A percentile compares a stretch with the other conserved stretches of the same genome.
phyloP scores from a whole-genome alignment of 371 early-diverging fungal species.

The Mucor indicus region DNA sequence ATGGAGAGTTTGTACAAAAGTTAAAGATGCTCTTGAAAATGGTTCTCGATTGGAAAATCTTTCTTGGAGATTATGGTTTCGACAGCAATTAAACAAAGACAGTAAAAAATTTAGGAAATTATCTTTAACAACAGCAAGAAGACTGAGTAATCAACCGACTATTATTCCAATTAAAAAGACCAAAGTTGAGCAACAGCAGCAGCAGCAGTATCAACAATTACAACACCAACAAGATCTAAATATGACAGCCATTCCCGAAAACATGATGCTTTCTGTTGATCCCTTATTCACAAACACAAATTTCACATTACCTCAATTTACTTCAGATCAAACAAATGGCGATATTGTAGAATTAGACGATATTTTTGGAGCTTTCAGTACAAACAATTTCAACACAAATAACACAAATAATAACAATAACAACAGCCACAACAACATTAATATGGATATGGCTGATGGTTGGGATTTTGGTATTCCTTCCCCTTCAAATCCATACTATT shows the following conservation, averaged over 20 bases:
- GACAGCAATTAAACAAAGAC: slow-evolving; percentile 53
- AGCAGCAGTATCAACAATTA: slow-evolving; percentile 14
- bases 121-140: slow-evolving; percentile 34
- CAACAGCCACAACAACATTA: background rate
- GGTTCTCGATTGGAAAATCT: slow-evolving; percentile 87
- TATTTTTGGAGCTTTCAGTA: slow-evolving; percentile 18
- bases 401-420: background rate
- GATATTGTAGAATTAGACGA: slow-evolving; percentile 21
- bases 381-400: slow-evolving; percentile 3
- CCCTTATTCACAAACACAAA: slow-evolving; percentile 5
- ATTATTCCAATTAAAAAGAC: background rate
- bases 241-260: background rate
- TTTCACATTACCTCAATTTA: slow-evolving; percentile 17
- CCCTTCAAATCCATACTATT: slow-evolving; percentile 20
- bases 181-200: slow-evolving; percentile 11
- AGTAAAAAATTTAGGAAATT: slow-evolving; percentile 35
- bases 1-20: slow-evolving; percentile 87
- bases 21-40: slow-evolving; percentile 84
- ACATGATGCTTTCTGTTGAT: too few relatives aligned
- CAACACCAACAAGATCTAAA: slow-evolving; percentile 7
- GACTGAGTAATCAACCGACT: slow-evolving; percentile 22
- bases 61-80: slow-evolving; percentile 85
- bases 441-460: slow-evolving; percentile 23
- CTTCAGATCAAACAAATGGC: slow-evolving; percentile 9
- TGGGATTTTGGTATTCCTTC: slow-evolving; percentile 28